Conservation (phyloP, 2,329 filamentous ascomycete genomes). For the Plenodomus lindquistii region DNA sequence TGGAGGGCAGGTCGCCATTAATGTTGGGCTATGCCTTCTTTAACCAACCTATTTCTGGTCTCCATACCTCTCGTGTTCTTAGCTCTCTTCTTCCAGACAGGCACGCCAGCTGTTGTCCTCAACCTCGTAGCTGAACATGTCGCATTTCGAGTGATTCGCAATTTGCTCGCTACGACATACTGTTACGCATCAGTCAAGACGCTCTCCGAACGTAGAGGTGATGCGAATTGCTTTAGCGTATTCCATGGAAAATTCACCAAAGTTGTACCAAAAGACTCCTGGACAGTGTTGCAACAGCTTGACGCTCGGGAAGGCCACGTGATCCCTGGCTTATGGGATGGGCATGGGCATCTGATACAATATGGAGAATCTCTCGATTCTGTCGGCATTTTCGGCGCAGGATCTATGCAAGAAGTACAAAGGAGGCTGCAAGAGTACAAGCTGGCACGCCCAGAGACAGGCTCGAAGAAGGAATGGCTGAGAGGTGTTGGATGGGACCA, state of each 20-base stretch:
- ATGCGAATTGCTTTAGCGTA: constrained; percentile 60
- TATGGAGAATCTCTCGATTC: constrained; percentile 71
- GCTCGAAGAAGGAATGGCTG: constrained; percentile 63
- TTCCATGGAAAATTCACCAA: constrained; percentile 49
- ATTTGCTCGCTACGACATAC: constrained; percentile 36
- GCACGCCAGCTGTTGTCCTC: constrained; percentile 11
- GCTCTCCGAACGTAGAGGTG: constrained; percentile 42
- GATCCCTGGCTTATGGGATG: constrained; percentile 71
- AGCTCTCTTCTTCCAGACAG: constrained; percentile 35
- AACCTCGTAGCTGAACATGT: constrained; percentile 17
- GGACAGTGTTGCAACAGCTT: constrained; percentile 28
- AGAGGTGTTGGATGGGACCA: constrained; percentile 74
- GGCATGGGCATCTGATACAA: constrained; percentile 68
- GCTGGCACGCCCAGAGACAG: constrained; percentile 54
- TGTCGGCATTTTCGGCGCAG: constrained; percentile 64
- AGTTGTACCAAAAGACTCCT: constrained; percentile 40
- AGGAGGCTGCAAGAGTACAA: constrained; percentile 58
- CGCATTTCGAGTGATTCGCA: constrained; percentile 24
- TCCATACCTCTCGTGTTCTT: constrained; percentile 31
- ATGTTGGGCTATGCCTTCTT: constrained; percentile 22
- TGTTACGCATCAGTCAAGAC: constrained; percentile 54
- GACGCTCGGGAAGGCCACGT: constrained; percentile 54
- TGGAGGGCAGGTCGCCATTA: background rate
- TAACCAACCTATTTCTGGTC: constrained; percentile 23
- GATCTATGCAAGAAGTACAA: constrained; percentile 60